Base-by-base conservation (phyloP, 176 grass and related monocot genomes). In the Bromus sterilis region DNA sequence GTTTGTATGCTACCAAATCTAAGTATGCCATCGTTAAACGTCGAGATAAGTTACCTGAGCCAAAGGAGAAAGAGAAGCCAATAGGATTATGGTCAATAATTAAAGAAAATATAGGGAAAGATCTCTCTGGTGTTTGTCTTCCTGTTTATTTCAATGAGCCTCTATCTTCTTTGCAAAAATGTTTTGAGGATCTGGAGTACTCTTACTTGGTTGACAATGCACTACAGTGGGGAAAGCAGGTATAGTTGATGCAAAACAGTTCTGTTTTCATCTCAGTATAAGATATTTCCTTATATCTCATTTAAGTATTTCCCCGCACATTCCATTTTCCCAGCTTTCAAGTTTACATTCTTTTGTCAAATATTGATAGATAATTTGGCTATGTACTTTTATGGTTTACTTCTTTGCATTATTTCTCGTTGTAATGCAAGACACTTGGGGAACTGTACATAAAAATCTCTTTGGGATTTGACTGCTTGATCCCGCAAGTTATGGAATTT, bases 91-190 rank as follows among this genome's bases (percentile, higher is more conserved):
- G 95, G 95, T 98, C 95, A 75, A 98, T 98, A 89, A 98, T 98
- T 57, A 98, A 91, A 92, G 95, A 98, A 82, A 98, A 98, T 83
- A 94, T 98, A 32, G 95, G 95, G 46, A 98, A 98, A 80, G 95
- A 98, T 84, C 89, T 98, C 56, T 94, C 95, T 2, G 92, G 95
- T 81, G 95, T 98, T 49, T 98, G 95, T 41, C 86, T 98, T 68
- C 95, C 95, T 69, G 95, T 98, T 93, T 94, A 98, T 83, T 98
- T 98, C 81, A 98, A 98, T 16, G 95, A 98, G 71, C 95, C 95
- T 78, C 78, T 98, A 56, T 94, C 92, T 77, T 94, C 92, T 75
- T 84, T 98, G 66, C 95, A 98, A 84, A 98, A 98, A 89, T 98
- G 95, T 78, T 98, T 94, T 67, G 95, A 98, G 86, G 95, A 98